Percentiles rank a stretch among this genome's conserved stretches.
These are phyloP conservation scores for Lyophyllum decastes DNA, from an alignment of 768 basidiomycete species.

Conservation along the genomic window DNA sequence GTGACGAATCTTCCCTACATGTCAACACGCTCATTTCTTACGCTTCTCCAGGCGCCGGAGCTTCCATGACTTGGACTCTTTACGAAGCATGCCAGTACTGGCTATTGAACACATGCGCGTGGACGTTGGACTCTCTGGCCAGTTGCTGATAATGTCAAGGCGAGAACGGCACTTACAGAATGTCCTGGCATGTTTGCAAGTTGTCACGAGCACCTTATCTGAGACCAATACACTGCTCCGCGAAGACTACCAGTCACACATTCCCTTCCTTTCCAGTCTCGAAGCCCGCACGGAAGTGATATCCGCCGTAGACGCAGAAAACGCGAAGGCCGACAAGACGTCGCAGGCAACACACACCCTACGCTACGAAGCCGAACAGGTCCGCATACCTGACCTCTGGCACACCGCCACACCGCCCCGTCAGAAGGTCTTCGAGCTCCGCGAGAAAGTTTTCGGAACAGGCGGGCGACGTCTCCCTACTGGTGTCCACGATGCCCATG, in stretches of 20 bases:
- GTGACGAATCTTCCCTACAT: constrained; percentile 22
- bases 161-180: constrained; percentile 70
- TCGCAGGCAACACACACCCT: constrained; percentile 67
- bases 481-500: constrained; percentile 58
- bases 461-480: constrained; percentile 49
- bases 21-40: constrained; percentile 1
- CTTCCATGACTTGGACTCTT: constrained; percentile 61
- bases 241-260: constrained; percentile 57
- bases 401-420: constrained; percentile 60
- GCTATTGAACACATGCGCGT: constrained; percentile 69
- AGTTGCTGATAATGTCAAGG: constrained; percentile 67
- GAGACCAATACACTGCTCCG: constrained; percentile 58
- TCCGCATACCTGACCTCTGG: constrained; percentile 68
- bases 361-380: constrained; percentile 72
- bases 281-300: constrained; percentile 49
- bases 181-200: constrained; percentile 59
- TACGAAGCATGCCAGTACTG: constrained; percentile 48
- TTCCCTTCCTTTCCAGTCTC: constrained; percentile 45
- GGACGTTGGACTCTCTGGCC: constrained; percentile 78
- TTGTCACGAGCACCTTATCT: constrained; percentile 55
- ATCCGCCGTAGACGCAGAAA: constrained; percentile 51
- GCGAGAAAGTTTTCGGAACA: constrained; percentile 69
- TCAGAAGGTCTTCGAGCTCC: constrained; percentile 61
- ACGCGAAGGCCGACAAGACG: constrained; percentile 50
- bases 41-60: constrained; percentile 53